Evolutionary conservation across 805 yeast genomes (phyloP), one percentile per base, ranked within the genome.

Genomic region (Cyberlindnera maclurae): DNA sequence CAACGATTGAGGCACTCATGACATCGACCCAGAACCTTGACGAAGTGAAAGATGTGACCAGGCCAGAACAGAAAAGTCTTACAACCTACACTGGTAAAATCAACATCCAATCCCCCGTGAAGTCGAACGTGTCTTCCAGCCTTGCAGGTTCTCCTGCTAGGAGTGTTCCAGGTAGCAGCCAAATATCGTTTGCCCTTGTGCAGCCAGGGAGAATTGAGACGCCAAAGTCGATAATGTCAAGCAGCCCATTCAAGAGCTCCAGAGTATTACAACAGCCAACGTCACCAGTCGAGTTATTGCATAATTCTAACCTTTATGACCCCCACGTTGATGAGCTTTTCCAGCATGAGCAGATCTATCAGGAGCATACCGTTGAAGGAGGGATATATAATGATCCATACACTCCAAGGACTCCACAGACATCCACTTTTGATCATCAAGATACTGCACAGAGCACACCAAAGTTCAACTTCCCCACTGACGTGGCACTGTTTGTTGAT

Each of bases 401-500:
- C 24, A 17, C 31, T 4, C 36, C 42, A 34, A 11, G 33, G 18
- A 16, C 36, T 4, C 27, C 31, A 18, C 24, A 20, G 24, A 20
- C 24, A 6, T 20, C 24, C 24, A 20, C 24, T 20, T 20, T 20
- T 20, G 24, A 20, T 20, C 8, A 20, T 20, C 5, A 20, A 5
- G 24, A 20, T 20, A 20, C 24, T 20, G 24, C 5, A 20, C 24
- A 20, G 24, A 20, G 24, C 24, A 6, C 24, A 6, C 24, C 24
- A 20, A 20, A 20, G 8, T 20, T 20, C 24, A 20, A 20, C 6
- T 43, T 37, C 17, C 54, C 53, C 9, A 52, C 65, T 4, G 76
- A 73, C 31, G 63, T 66, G 7, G 63, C 71, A 2, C 57, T 79
- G 26, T 75, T 77, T 48, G 70, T 79, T 12, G 74, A 76, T 47